Percentiles rank a stretch among this genome's conserved stretches.
Evolutionary conservation across 2,329 filamentous ascomycete genomes (phyloP).

Genomic region (Talaromyces piceae): DNA sequence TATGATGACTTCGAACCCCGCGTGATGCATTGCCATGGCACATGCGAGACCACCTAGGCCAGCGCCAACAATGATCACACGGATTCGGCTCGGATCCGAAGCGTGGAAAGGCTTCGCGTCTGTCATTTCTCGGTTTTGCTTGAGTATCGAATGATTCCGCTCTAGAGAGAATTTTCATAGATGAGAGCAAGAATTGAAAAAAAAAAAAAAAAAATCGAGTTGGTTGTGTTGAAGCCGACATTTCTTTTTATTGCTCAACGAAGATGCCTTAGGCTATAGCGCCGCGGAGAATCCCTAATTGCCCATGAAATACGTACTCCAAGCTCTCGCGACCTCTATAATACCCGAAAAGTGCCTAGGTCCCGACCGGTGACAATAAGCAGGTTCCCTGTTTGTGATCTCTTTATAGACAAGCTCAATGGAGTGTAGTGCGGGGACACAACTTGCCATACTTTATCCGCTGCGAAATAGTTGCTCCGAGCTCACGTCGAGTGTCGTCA

Average conservation of each 20-base stretch:
- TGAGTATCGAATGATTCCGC: neutral
- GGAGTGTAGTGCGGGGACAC: neutral
- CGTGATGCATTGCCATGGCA: slow-evolving; percentile 10
- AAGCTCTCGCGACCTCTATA: too few species aligned
- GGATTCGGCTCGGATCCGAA: neutral
- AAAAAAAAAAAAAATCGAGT: neutral
- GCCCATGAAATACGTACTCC: neutral
- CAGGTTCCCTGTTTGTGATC: neutral
- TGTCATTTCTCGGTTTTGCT: too few species aligned
- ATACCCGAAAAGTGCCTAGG: neutral
- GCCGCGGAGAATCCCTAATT: neutral
- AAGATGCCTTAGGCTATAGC: neutral
- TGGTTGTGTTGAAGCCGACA: too few species aligned
- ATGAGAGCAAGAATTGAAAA: neutral
- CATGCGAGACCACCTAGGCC: slow-evolving; percentile 39
- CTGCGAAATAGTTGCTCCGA: slow-evolving; percentile 11
- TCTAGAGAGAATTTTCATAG: neutral
- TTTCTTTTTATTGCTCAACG: neutral
- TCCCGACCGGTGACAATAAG: neutral
- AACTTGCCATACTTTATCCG: slow-evolving; percentile 1
- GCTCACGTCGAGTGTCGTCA: neutral
- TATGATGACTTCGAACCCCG: slow-evolving; percentile 10
- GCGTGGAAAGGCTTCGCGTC: neutral
- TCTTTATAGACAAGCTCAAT: neutral
- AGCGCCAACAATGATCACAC: slow-evolving; percentile 45